Conservation (phyloP, 2,329 filamentous ascomycete genomes). For the Colletotrichum tofieldiae region DNA sequence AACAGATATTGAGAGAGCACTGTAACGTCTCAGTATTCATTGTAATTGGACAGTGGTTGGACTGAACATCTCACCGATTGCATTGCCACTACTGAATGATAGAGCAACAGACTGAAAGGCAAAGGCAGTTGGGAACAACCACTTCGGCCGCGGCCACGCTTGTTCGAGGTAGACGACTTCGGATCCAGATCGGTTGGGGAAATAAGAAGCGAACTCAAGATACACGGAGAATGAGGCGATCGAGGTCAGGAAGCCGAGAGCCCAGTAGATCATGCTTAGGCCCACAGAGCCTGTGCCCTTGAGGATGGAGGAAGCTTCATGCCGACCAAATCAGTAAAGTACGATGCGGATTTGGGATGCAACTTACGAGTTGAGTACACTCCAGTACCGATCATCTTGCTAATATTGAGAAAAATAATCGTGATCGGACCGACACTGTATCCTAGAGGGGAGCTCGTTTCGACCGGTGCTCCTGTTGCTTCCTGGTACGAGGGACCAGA, state of each 20-base stretch:
- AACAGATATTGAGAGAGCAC: neutral
- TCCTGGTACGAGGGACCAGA: constrained; percentile 70
- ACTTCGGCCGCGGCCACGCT: constrained; percentile 74
- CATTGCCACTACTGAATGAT: neutral
- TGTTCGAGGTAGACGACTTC: constrained; percentile 80
- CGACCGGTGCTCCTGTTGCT: constrained; percentile 71
- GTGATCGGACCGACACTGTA: constrained; percentile 70
- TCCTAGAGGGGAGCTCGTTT: constrained; percentile 70
- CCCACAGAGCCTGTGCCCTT: constrained; percentile 73
- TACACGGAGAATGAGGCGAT: constrained; percentile 70
- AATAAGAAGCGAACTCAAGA: constrained; percentile 75
- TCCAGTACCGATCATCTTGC: constrained; percentile 1
- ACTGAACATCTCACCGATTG: neutral
- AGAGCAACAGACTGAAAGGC: neutral
- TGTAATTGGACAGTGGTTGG: no score
- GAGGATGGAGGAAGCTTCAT: constrained; percentile 64
- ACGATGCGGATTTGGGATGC: neutral
- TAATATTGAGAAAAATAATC: constrained; percentile 64
- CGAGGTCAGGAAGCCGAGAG: constrained; percentile 72
- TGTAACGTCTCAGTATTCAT: neutral
- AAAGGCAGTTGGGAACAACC: constrained; percentile 55
- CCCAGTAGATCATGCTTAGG: constrained; percentile 75
- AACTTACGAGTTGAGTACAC: neutral
- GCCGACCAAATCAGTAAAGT: constrained; percentile 53
- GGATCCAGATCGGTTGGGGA: constrained; percentile 75